phyloP scores from a whole-genome alignment of 176 grass and related monocot species.

The Oryza longistaminata region DNA sequence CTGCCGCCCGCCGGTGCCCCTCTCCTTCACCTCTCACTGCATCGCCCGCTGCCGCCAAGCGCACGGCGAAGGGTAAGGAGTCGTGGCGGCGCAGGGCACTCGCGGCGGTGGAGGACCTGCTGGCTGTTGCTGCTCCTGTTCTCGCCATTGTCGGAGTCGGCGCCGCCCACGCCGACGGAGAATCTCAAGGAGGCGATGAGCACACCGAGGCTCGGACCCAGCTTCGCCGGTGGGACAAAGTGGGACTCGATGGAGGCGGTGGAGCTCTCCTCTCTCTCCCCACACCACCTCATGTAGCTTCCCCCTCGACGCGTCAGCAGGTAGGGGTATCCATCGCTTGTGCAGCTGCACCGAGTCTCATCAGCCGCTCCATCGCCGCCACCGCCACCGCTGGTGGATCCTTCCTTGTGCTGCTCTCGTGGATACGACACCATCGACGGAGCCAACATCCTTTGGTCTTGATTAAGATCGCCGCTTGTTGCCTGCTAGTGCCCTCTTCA shows the following conservation, averaged over 20 bases:
- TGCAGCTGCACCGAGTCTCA: constrained; percentile 43
- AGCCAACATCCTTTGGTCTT: constrained; percentile 33
- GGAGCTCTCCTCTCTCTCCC: constrained; percentile 47
- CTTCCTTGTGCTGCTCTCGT: constrained; percentile 37
- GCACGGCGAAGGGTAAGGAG: neutral
- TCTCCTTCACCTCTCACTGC: too few species aligned
- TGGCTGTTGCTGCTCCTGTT: constrained; percentile 46
- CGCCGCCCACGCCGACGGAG: constrained; percentile 48
- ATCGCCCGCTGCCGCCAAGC: neutral
- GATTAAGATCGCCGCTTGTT: neutral
- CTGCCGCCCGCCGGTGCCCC: too few species aligned
- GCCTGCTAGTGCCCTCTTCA: too few species aligned
- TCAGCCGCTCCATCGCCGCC: neutral
- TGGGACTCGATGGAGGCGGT: constrained; percentile 59
- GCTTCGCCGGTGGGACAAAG: constrained; percentile 25
- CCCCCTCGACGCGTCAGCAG: constrained; percentile 16
- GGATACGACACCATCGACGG: constrained; percentile 60
- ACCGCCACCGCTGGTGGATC: neutral
- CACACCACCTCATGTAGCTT: constrained; percentile 17
- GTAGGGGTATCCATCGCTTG: constrained; percentile 48
- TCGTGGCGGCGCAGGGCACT: constrained; percentile 45
- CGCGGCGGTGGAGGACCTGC: constrained; percentile 64
- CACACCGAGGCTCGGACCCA: constrained; percentile 41
- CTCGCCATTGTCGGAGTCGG: constrained; percentile 67
- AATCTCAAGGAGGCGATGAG: constrained; percentile 49